Base-by-base conservation (phyloP, 768 basidiomycete genomes). In the Tylopilus subfusipes region DNA sequence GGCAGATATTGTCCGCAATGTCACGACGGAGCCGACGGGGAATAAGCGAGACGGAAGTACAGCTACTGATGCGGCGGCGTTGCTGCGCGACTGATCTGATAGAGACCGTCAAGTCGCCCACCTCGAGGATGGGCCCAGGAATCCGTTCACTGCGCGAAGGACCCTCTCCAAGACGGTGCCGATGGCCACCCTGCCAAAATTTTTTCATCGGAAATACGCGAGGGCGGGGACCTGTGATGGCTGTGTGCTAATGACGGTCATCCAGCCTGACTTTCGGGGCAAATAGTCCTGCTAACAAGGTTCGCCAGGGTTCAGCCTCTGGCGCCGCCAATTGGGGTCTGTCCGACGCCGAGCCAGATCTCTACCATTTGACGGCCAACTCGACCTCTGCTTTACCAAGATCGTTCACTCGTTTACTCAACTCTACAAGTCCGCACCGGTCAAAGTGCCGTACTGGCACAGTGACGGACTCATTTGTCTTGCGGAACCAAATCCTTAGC, bases 121-220 rank as follows among this genome's bases (percentile, higher is more conserved):
- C 31, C 18, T 49, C 44, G n/a, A 48, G 31, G 30, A 58, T 27
- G 46, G 7, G 33, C 42, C 9, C 31, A 44, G 36, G 21, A 31
- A 59, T 60, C 42, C 42, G 29, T 48, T 30, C 40, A 24, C 38
- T n/a, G 44, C 39, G 40, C 42, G 19, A 56, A 49, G 40, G 47
- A 53, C 7, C 31, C 45, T n/a, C 42, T n/a, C 42, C 55, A 55
- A 53, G 55, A 53, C 50, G 30, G 56, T 53, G 50, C 54, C 54
- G 58, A 48, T 53, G 54, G 48, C 31, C 36, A 54, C 56, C 55
- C 61, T 65, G 57, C 61, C 63, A 71, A 69, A 62, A 16, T 71
- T 71, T 70, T 71, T 71, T 70, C 65, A 61, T 53, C 69, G 71
- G 69, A 59, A 64, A 72, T 71, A 72, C 64, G 69, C 69, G 69